phyloP scores from a whole-genome alignment of 148 eudicot species.

The Camellia sinensis region DNA sequence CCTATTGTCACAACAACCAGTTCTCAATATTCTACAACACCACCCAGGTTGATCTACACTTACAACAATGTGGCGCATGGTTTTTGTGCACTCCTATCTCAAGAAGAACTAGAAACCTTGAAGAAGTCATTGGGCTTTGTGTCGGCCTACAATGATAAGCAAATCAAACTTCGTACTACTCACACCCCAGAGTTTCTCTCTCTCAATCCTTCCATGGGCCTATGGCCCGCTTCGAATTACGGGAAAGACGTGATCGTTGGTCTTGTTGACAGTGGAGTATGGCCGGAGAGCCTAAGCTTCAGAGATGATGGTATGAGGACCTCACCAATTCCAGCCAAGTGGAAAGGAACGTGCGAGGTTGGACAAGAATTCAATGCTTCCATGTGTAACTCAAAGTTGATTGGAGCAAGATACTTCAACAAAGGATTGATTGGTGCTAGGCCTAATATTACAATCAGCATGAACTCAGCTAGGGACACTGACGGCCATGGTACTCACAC shows the following conservation, averaged over 20 bases:
- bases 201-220: slow-evolving; percentile 36
- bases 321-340: slow-evolving; percentile 34
- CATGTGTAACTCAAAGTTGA: slow-evolving; percentile 51
- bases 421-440: slow-evolving; percentile 39
- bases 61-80: slow-evolving; percentile 49
- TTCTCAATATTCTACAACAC: not conserved
- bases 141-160: slow-evolving; percentile 32
- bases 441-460: slow-evolving; percentile 26
- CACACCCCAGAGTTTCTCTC: slow-evolving; percentile 45
- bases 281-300: slow-evolving; percentile 68
- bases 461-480: slow-evolving; percentile 32
- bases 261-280: slow-evolving; percentile 56
- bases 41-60: slow-evolving; percentile 31
- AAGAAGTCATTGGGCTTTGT: slow-evolving; percentile 38
- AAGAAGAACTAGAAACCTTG: slow-evolving; percentile 28
- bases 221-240: slow-evolving; percentile 53
- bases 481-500: slow-evolving; percentile 39
- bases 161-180: slow-evolving; percentile 50
- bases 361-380: slow-evolving; percentile 45
- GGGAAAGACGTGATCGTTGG: slow-evolving; percentile 53
- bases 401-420: slow-evolving; percentile 57
- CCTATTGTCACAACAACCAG: not conserved
- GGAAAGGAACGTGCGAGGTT: slow-evolving; percentile 55
- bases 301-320: slow-evolving; percentile 36
- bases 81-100: slow-evolving; percentile 42